These are phyloP conservation scores for Hippophae tibetana DNA, from an alignment of 306 rosid species.

Conservation along the genomic window DNA sequence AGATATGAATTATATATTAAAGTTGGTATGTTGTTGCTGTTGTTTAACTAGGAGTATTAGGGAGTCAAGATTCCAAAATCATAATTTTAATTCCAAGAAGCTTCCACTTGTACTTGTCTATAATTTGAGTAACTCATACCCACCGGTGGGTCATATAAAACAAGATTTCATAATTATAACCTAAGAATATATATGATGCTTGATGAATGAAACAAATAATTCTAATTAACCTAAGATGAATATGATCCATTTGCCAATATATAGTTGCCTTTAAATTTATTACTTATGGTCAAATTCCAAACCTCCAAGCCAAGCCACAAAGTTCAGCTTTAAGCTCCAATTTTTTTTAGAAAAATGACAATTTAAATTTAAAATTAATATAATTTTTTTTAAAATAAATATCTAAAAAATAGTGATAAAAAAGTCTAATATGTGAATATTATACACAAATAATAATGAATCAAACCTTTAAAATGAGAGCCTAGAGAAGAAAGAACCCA, in stretches of 20 bases:
- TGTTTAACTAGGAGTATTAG: not conserved
- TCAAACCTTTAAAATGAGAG: not conserved
- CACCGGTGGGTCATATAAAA: not conserved
- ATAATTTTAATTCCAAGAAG: not conserved
- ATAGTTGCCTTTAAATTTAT: not conserved
- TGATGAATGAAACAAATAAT: not conserved
- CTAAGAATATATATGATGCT: not conserved
- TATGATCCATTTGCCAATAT: not conserved
- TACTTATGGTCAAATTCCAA: not conserved
- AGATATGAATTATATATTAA: too few species aligned
- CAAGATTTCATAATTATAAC: not conserved
- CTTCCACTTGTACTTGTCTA: not conserved
- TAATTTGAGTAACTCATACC: not conserved
- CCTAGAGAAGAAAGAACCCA: not conserved
- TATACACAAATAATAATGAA: too few species aligned
- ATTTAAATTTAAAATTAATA: not conserved
- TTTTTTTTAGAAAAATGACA: not conserved
- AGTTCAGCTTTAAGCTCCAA: not conserved
- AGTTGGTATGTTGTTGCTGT: too few species aligned
- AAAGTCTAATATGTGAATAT: too few species aligned
- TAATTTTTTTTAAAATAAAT: too few species aligned
- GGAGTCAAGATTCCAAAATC: not conserved
- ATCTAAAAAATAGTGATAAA: too few species aligned
- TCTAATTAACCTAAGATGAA: not conserved
- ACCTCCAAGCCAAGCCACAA: conserved; percentile 1